Evolutionary conservation across 306 rosid genomes (phyloP).

Genomic region (Arachis hypogaea): DNA sequence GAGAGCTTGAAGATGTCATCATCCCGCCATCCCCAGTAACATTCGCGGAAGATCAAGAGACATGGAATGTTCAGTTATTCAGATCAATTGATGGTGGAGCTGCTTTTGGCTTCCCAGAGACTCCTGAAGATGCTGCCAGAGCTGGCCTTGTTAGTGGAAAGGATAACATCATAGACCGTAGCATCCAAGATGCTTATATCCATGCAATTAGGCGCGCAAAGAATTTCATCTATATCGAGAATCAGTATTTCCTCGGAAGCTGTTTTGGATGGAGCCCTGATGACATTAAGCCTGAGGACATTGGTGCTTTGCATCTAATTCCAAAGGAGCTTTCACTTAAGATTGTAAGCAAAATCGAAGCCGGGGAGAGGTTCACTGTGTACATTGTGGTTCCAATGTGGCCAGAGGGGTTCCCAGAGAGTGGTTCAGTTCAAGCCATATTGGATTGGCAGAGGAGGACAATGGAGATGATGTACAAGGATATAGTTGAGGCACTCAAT

Average conservation of each 20-base stretch:
- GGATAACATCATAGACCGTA: conserved; percentile 64
- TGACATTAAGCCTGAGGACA: conserved; percentile 62
- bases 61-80: conserved; percentile 74
- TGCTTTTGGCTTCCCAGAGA: conserved; percentile 72
- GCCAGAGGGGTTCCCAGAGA: conserved; percentile 73
- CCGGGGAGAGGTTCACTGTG: conserved; percentile 72
- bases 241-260: conserved; percentile 76
- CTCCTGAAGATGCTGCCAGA: conserved; percentile 67
- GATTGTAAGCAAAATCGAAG: conserved; percentile 68
- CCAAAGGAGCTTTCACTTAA: conserved; percentile 71
- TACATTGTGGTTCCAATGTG: conserved; percentile 72
- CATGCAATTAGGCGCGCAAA: conserved; percentile 73
- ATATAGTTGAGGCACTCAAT: conserved; percentile 49
- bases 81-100: conserved; percentile 78
- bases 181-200: conserved; percentile 71
- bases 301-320: conserved; percentile 63
- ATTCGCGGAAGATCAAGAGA: conserved; percentile 59
- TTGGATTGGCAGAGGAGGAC: conserved; percentile 80
- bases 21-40: conserved; percentile 70
- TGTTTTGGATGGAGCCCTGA: conserved; percentile 62
- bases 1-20: conserved; percentile 53
- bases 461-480: conserved; percentile 73
- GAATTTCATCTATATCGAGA: conserved; percentile 67
- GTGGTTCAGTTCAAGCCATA: conserved; percentile 72
- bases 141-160: conserved; percentile 71